These are phyloP conservation scores for Calonectria hongkongensis DNA, from an alignment of 2,329 filamentous ascomycete species.

Conservation along the genomic window DNA sequence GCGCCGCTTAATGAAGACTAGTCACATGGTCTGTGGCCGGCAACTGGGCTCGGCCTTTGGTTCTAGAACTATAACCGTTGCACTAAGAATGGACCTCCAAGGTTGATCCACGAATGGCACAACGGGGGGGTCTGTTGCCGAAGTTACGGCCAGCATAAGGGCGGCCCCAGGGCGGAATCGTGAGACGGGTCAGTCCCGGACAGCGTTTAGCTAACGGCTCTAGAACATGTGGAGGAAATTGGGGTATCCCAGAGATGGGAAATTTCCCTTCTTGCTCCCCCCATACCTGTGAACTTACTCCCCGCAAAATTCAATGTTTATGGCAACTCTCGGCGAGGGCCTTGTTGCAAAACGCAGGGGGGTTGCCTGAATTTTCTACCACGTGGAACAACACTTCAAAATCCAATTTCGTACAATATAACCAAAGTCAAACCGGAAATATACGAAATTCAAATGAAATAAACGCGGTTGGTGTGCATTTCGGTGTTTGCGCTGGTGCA, in stretches of 20 bases:
- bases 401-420: too few relatives aligned
- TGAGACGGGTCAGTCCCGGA: not conserved
- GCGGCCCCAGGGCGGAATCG: not conserved
- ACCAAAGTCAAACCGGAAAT: too few relatives aligned
- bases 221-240: conserved; percentile 14
- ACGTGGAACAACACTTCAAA: too few relatives aligned
- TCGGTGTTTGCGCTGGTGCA: too few relatives aligned
- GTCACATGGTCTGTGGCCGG: conserved; percentile 7
- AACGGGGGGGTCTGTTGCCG: not conserved
- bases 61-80: conserved; percentile 6
- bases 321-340: not conserved
- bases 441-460: too few relatives aligned
- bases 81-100: conserved; percentile 14
- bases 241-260: not conserved
- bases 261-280: not conserved
- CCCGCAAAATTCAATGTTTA: not conserved
- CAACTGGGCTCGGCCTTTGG: conserved; percentile 30
- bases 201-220: not conserved
- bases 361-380: not conserved
- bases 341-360: not conserved
- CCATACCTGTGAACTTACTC: not conserved
- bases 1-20: conserved; percentile 24
- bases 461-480: too few relatives aligned
- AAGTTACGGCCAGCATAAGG: not conserved
- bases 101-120: conserved; percentile 22